Evolutionary conservation across 2,329 filamentous ascomycete species (phyloP).

Genomic region (Fulvia fulva): DNA sequence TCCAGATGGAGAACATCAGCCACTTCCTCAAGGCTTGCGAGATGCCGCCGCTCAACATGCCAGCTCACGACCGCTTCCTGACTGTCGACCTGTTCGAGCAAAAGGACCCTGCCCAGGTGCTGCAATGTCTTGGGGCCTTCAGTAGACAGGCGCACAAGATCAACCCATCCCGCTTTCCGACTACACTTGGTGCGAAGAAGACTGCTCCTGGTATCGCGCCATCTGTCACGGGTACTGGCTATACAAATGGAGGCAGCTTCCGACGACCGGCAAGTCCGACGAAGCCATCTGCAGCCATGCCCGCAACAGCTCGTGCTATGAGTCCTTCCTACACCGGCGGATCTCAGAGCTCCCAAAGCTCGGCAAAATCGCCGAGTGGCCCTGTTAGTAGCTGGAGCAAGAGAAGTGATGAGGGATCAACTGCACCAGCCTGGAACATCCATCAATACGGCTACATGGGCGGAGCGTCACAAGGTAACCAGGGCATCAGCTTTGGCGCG

Average conservation of each 20-base stretch:
- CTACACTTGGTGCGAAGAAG: slow-evolving; percentile 69
- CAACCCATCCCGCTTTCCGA: slow-evolving; percentile 70
- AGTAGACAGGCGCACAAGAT: slow-evolving; percentile 76
- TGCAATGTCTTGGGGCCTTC: slow-evolving; percentile 89
- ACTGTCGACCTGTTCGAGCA: slow-evolving; percentile 94
- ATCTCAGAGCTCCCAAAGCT: slow-evolving; percentile 55
- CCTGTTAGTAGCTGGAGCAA: slow-evolving; percentile 89
- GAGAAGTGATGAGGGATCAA: slow-evolving; percentile 72
- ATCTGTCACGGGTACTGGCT: slow-evolving; percentile 20
- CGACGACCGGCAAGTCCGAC: slow-evolving; percentile 24
- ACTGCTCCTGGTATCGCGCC: slow-evolving; percentile 44
- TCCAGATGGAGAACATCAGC: slow-evolving; percentile 99
- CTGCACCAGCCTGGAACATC: slow-evolving; percentile 94
- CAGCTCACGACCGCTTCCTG: slow-evolving; percentile 90
- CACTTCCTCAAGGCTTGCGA: slow-evolving; percentile 91
- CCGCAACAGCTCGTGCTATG: slow-evolving; percentile 34
- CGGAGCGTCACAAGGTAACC: slow-evolving; percentile 90
- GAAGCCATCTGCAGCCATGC: slow-evolving; percentile 28
- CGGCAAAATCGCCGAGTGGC: slow-evolving; percentile 43
- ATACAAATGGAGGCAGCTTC: slow-evolving; percentile 14
- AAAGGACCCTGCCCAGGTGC: slow-evolving; percentile 92
- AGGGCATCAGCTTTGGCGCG: slow-evolving; percentile 88
- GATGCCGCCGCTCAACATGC: slow-evolving; percentile 76
- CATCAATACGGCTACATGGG: slow-evolving; percentile 98
- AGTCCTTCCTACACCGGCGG: slow-evolving; percentile 47